phyloP scores from a whole-genome alignment of 257 asterid genomes.

The Solanum habrochaites region DNA sequence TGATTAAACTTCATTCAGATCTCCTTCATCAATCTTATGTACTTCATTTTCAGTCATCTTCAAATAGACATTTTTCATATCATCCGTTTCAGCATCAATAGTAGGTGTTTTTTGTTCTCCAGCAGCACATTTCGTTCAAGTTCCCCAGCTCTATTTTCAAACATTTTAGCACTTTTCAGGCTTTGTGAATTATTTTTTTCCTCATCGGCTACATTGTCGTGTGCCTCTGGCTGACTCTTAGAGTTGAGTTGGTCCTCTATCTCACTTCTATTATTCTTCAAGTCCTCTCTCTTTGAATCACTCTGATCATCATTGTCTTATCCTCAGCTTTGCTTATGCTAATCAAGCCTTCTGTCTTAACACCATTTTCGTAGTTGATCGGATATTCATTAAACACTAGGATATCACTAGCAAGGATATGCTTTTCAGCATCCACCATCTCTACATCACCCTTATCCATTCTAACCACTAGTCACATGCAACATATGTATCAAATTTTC shows the following conservation, averaged over 20 bases:
- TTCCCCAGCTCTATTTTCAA: not conserved
- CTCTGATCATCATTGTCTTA: conserved; percentile 10
- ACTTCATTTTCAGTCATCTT: conserved; percentile 9
- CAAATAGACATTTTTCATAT: conserved; percentile 7
- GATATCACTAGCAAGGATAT: not conserved
- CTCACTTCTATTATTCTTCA: not conserved
- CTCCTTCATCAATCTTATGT: conserved; percentile 12
- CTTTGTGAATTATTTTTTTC: not conserved
- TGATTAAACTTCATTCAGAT: not conserved
- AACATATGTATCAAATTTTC: not conserved
- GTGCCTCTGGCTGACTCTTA: not conserved
- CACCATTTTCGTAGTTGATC: no score
- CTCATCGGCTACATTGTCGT: not conserved
- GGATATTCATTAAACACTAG: no score
- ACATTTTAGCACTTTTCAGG: not conserved
- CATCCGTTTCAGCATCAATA: conserved; percentile 10
- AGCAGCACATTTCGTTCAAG: not conserved
- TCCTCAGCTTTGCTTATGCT: not conserved
- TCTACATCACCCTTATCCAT: conserved; percentile 37
- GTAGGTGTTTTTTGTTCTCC: conserved; percentile 16
- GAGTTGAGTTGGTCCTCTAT: conserved; percentile 5
- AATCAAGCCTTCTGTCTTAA: no score
- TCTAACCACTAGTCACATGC: conserved; percentile 9
- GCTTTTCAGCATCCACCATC: conserved; percentile 34
- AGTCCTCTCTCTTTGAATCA: not conserved